These are phyloP conservation scores for Claviceps humidiphila DNA, from an alignment of 2,329 filamentous ascomycete genomes.

Conservation along the genomic window DNA sequence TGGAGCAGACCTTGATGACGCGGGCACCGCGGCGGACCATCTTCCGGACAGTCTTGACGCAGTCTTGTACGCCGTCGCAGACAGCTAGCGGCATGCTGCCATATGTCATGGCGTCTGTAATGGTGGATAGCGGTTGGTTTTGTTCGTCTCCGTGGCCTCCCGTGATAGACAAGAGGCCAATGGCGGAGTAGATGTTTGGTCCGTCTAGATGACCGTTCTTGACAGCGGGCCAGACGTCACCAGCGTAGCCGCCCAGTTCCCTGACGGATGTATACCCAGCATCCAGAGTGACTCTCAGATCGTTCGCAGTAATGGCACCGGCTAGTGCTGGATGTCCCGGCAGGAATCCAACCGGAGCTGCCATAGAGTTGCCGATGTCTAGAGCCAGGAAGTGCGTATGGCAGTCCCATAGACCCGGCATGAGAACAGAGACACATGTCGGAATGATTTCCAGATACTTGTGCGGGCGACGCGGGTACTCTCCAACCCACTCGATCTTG, in stretches of 20 bases:
- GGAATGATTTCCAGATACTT: constrained; percentile 14
- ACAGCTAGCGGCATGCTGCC: constrained; percentile 21
- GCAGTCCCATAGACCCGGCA: constrained; percentile 41
- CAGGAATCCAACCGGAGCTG: background rate
- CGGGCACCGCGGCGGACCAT: constrained; percentile 27
- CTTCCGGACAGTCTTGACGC: constrained; percentile 23
- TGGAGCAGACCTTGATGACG: constrained; percentile 27
- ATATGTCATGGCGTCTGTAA: constrained; percentile 17
- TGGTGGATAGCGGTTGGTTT: constrained; percentile 19
- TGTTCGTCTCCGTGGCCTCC: constrained; percentile 33
- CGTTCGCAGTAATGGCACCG: constrained; percentile 8
- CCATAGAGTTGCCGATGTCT: constrained; percentile 2
- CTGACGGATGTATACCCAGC: constrained; percentile 37
- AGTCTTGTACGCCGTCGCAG: constrained; percentile 27
- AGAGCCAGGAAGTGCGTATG: constrained; percentile 34
- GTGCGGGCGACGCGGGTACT: constrained; percentile 3
- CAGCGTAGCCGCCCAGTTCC: constrained; percentile 33
- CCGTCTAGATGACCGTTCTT: constrained; percentile 30
- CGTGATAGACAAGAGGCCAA: constrained; percentile 30
- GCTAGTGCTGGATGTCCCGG: constrained; percentile 6
- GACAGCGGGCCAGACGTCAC: constrained; percentile 29
- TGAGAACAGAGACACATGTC: constrained; percentile 28
- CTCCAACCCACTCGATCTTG: constrained; percentile 25
- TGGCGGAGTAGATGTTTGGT: constrained; percentile 34
- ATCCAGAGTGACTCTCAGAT: constrained; percentile 25